Evolutionary conservation across 257 asterid species (phyloP), one percentile per base, ranked within the genome.

Genomic region (Ophiorrhiza pumila): DNA sequence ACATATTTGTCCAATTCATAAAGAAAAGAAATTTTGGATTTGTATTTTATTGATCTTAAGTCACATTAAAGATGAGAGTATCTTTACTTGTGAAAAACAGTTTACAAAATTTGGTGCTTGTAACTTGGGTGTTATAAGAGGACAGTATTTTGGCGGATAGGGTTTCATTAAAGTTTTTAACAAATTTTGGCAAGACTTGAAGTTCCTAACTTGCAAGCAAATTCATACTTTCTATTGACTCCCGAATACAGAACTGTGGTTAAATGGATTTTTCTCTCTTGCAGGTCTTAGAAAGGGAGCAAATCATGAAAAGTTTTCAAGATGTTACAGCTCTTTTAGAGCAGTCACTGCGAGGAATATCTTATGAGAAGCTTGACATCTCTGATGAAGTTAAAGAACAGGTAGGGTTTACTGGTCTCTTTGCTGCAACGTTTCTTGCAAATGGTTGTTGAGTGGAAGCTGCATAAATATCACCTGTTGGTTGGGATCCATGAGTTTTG

Each of bases 381-480:
- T 87, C 98, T 25, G 97, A 92, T 83, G 98, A 95, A 87, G 97
- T 95, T 53, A 90, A 95, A 79, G 99, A 95, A 74, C 99, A 92
- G 89, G 99, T 95, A 65, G 77, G 78, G 32, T 13, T 2, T 34
- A 20, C 25, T 77, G 74, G 61, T 25, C 5, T 55, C 31, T 34
- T 11, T 53, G 15, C 46, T 63, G 43, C 60, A 35, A 15, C 15
- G 50, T n/a, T 53, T 69, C 37, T 23, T 71, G n/a, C 45, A 14
- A 62, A 56, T 68, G 76, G n/a, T 43, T 20, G 17, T 22, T 74
- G 45, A 66, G 41, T 66, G n/a, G 29, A 23, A 64, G 25, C 18
- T 43, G 59, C 31, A 57, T 20, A 14, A 20, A 17, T 47, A 17
- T 60, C 14, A 4, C 29, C n/a, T 27, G 23, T 22, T 43, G 27